phyloP scores from a whole-genome alignment of 2,329 filamentous ascomycete genomes.

The Cadophora sp. region DNA sequence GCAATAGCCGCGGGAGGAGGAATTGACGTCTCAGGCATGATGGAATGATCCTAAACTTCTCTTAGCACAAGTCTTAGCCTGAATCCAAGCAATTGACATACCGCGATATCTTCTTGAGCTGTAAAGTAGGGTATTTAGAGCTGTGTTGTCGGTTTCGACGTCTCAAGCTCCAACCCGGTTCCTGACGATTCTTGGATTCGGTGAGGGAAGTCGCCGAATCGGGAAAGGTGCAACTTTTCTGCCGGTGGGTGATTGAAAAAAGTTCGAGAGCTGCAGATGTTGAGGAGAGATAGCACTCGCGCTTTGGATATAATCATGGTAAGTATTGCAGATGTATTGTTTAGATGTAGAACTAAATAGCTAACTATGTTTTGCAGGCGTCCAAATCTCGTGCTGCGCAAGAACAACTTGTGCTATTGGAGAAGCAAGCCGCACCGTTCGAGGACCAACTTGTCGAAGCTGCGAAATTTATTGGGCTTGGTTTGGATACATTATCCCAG shows the following conservation, averaged over 20 bases:
- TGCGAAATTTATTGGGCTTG: conserved; percentile 42
- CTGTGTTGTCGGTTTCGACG: conserved; percentile 15
- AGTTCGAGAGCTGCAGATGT: background rate
- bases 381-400: conserved; percentile 43
- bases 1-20: conserved; percentile 69
- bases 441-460: conserved; percentile 45
- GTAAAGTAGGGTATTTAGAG: conserved; percentile 7
- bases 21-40: conserved; percentile 43
- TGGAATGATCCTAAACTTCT: conserved; percentile 17
- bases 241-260: background rate
- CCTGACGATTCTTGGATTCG: conserved; percentile 19
- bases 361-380: conserved; percentile 32
- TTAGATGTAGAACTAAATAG: background rate
- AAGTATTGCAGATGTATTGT: background rate
- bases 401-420: conserved; percentile 42
- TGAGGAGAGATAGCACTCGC: background rate
- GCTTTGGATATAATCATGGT: conserved; percentile 28
- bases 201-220: conserved; percentile 16
- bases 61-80: conserved; percentile 13
- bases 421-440: conserved; percentile 45
- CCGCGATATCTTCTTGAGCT: conserved; percentile 22
- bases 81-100: conserved; percentile 26
- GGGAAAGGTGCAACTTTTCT: conserved; percentile 27
- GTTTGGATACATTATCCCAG: conserved; percentile 36
- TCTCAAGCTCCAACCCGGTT: conserved; percentile 18